Conservation (phyloP, 768 basidiomycete genomes). For the Chiua virens region DNA sequence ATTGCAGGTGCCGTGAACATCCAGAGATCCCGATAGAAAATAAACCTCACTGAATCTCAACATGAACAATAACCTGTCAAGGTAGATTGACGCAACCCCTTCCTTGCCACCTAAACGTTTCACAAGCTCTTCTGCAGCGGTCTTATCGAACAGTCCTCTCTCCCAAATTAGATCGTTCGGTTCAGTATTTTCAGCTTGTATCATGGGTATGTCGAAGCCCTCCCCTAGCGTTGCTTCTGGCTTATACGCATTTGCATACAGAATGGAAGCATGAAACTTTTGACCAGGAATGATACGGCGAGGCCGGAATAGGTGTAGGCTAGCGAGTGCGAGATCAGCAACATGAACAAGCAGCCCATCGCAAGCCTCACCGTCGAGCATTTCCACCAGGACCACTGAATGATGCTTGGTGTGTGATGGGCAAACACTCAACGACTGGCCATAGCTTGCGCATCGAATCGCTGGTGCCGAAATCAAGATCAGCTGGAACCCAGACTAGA, state of each 20-base stretch:
- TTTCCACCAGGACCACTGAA: too few relatives aligned
- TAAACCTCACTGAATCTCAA: slow-evolving; percentile 15
- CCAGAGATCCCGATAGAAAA: neutral
- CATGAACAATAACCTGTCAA: too few relatives aligned
- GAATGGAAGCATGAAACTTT: too few relatives aligned
- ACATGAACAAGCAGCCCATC: neutral
- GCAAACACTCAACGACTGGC: too few relatives aligned
- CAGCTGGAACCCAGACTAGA: too few relatives aligned
- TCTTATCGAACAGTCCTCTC: slow-evolving; percentile 17
- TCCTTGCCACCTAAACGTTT: slow-evolving; percentile 4
- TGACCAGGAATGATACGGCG: too few relatives aligned
- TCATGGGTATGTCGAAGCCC: slow-evolving; percentile 22
- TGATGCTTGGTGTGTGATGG: too few relatives aligned
- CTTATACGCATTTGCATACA: slow-evolving; percentile 16
- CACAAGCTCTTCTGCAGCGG: slow-evolving; percentile 12
- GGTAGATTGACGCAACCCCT: too few relatives aligned
- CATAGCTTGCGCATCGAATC: too few relatives aligned
- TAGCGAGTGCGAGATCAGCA: neutral
- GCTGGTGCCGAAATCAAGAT: too few relatives aligned
- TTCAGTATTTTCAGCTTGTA: neutral
- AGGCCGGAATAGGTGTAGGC: slow-evolving; percentile 15
- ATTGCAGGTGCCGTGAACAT: neutral
- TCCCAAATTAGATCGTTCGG: slow-evolving; percentile 16
- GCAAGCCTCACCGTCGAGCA: too few relatives aligned
- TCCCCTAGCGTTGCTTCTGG: slow-evolving; percentile 18